These are phyloP conservation scores for Tieghemiomyces parasiticus DNA, from an alignment of 192 early-diverging fungal genomes.

Conservation along the genomic window DNA sequence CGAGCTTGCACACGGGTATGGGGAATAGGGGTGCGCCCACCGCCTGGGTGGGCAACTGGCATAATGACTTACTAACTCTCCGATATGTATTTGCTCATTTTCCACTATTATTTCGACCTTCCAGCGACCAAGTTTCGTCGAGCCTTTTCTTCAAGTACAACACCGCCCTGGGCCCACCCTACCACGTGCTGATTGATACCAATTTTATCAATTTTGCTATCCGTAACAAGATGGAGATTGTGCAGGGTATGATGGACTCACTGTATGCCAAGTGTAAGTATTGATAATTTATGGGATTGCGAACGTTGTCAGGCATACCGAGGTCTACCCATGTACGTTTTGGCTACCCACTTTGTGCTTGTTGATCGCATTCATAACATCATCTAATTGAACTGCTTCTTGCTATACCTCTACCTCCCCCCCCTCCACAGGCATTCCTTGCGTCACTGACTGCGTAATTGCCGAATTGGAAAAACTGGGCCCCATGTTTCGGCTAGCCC, in stretches of 20 bases:
- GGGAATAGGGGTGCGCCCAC: too few species aligned
- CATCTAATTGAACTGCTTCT: too few species aligned
- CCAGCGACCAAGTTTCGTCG: conserved; percentile 75
- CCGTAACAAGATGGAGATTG: conserved; percentile 94
- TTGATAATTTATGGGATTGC: not conserved
- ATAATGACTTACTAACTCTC: too few species aligned
- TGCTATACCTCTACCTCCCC: too few species aligned
- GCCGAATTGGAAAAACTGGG: conserved; percentile 98
- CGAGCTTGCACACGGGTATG: too few species aligned
- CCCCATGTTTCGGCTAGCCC: conserved; percentile 85
- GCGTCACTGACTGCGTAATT: conserved; percentile 97
- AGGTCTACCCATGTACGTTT: too few species aligned
- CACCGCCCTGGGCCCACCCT: conserved; percentile 86
- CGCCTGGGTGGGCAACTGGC: too few species aligned
- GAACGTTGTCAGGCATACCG: too few species aligned
- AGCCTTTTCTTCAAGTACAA: conserved; percentile 98
- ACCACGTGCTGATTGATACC: conserved; percentile 92
- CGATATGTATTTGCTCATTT: too few species aligned
- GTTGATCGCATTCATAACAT: too few species aligned
- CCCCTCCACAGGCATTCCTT: conserved; percentile 52
- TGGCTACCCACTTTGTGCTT: too few species aligned
- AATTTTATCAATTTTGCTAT: conserved; percentile 99
- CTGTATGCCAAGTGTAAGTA: conserved; percentile 82
- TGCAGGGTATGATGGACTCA: conserved; percentile 98
- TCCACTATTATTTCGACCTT: too few species aligned